A percentile compares a stretch with the other conserved stretches of the same genome.
These are phyloP conservation scores for Austroboletus festivus DNA, from an alignment of 768 basidiomycete species.

Conservation along the genomic window DNA sequence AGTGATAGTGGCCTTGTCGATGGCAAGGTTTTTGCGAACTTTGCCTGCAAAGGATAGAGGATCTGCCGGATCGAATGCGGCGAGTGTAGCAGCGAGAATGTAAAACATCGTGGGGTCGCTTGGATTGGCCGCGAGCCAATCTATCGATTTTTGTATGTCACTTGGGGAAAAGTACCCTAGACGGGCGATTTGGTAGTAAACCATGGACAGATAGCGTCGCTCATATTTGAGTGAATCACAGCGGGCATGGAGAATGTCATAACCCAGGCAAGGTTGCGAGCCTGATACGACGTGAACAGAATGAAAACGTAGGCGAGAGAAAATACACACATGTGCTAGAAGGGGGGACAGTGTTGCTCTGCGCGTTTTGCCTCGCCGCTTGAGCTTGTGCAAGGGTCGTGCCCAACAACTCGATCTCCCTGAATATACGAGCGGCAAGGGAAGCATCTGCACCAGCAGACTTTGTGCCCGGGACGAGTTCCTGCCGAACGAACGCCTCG, in stretches of 20 bases:
- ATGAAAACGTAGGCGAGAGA: background rate
- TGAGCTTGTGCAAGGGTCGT: conserved; percentile 52
- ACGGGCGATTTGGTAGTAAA: conserved; percentile 60
- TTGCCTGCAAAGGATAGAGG: conserved; percentile 45
- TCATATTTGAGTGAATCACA: conserved; percentile 74
- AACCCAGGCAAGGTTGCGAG: conserved; percentile 49
- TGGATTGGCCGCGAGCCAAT: conserved; percentile 67
- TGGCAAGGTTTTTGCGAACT: conserved; percentile 47
- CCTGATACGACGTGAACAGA: conserved; percentile 31
- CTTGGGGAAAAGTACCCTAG: conserved; percentile 55
- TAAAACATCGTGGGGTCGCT: conserved; percentile 69
- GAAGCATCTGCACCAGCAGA: conserved; percentile 38
- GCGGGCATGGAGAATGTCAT: conserved; percentile 63
- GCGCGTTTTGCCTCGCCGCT: conserved; percentile 57
- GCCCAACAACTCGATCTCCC: conserved; percentile 61
- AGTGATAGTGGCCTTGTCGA: conserved; percentile 43
- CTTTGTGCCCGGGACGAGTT: conserved; percentile 45
- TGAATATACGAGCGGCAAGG: conserved; percentile 55
- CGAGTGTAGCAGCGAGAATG: conserved; percentile 60
- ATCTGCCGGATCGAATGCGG: conserved; percentile 64
- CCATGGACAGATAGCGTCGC: conserved; percentile 61
- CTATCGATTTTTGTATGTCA: conserved; percentile 63
- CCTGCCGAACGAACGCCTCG: conserved; percentile 49
- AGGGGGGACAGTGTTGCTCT: conserved; percentile 52
- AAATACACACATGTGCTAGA: conserved; percentile 47